Evolutionary conservation across 2,329 filamentous ascomycete genomes (phyloP).

Genomic region (Fusarium buxicola): DNA sequence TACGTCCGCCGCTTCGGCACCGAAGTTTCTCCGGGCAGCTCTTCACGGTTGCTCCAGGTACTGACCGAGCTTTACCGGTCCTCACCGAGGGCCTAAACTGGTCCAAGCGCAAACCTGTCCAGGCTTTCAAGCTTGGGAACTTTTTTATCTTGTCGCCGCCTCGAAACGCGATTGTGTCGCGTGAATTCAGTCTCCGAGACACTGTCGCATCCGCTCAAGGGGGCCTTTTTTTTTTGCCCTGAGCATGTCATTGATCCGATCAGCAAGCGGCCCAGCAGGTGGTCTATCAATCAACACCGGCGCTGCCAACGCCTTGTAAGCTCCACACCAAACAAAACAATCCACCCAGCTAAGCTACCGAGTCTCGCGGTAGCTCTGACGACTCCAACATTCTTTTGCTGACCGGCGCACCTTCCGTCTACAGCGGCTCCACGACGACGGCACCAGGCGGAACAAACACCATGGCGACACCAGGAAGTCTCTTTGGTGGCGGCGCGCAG

Average conservation of each 20-base stretch:
- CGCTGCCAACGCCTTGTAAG: slow-evolving; percentile 64
- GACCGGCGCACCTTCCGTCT: slow-evolving; percentile 17
- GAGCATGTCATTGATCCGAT: slow-evolving; percentile 65
- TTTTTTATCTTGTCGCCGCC: slow-evolving; percentile 34
- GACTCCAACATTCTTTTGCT: slow-evolving; percentile 26
- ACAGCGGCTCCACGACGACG: slow-evolving; percentile 43
- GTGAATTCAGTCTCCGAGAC: slow-evolving; percentile 34
- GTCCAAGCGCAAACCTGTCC: slow-evolving; percentile 39
- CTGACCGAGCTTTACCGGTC: slow-evolving; percentile 31
- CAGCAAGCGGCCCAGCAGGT: slow-evolving; percentile 69
- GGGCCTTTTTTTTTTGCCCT: slow-evolving; percentile 24
- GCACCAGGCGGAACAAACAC: slow-evolving; percentile 42
- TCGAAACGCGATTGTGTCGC: slow-evolving; percentile 36
- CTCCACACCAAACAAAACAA: slow-evolving; percentile 43
- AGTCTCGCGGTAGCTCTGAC: slow-evolving; percentile 14
- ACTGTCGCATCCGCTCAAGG: slow-evolving; percentile 36
- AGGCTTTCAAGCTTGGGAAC: slow-evolving; percentile 23
- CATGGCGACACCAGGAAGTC: slow-evolving; percentile 53
- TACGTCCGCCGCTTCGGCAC: slow-evolving; percentile 30
- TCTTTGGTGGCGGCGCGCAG: slow-evolving; percentile 42
- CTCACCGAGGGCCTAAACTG: slow-evolving; percentile 26
- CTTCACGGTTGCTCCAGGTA: slow-evolving; percentile 6
- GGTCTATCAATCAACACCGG: slow-evolving; percentile 73
- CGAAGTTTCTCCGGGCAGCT: slow-evolving; percentile 47
- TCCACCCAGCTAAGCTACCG: slow-evolving; percentile 27